These are phyloP conservation scores for Botrytis sinoallii DNA, from an alignment of 2,329 filamentous ascomycete genomes.

Conservation along the genomic window DNA sequence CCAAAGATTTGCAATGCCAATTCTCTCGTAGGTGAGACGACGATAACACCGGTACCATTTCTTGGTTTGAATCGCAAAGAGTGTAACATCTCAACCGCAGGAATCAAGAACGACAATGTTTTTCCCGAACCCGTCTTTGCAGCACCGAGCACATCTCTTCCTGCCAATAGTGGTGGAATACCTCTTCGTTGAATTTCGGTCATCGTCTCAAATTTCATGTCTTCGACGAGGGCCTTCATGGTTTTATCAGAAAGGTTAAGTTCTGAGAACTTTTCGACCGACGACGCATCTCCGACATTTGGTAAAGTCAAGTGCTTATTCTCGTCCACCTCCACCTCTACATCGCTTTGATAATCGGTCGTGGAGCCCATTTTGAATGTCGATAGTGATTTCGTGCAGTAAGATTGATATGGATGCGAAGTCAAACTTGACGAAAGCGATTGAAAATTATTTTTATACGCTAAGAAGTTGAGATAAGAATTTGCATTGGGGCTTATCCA, in stretches of 20 bases:
- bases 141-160: constrained; percentile 88
- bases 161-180: constrained; percentile 84
- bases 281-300: constrained; percentile 21
- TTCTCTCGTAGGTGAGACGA: constrained; percentile 91
- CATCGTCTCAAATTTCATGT: constrained; percentile 94
- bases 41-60: constrained; percentile 88
- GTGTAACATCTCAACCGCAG: constrained; percentile 88
- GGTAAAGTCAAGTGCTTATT: constrained; percentile 29
- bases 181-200: constrained; percentile 88
- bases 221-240: constrained; percentile 73
- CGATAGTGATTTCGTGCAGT: neutral
- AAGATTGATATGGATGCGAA: neutral
- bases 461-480: constrained; percentile 5
- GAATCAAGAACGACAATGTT: constrained; percentile 90
- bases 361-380: constrained; percentile 32
- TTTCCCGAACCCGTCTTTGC: constrained; percentile 97
- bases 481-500: constrained; percentile 1
- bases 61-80: constrained; percentile 90
- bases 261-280: constrained; percentile 43
- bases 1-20: constrained; percentile 94
- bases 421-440: neutral
- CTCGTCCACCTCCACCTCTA: constrained; percentile 30
- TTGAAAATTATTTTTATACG: constrained; percentile 17
- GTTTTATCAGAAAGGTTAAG: constrained; percentile 85
- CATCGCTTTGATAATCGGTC: constrained; percentile 38